Evolutionary conservation across 352 stramenopile species (phyloP), one percentile per base, ranked within the genome.

Genomic region (Elongisporangium anandrum): DNA sequence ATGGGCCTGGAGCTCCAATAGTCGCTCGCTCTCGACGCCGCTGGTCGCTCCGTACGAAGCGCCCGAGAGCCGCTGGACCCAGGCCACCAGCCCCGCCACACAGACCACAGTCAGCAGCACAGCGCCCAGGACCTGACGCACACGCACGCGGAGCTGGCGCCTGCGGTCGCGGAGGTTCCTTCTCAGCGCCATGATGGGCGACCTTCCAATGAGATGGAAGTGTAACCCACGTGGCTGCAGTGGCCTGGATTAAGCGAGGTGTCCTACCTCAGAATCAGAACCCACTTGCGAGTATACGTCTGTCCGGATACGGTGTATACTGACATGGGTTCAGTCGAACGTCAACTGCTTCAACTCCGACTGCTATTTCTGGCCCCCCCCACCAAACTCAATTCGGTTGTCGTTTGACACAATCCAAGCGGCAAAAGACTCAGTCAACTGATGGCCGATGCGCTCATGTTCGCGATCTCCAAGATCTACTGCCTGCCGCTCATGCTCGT

Each of bases 401-500:
- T 29, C 24, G 24, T 29, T 29, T 7, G 24, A 3, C 24, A 29
- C n/a, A n/a, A 7, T 29, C 24, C 24, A 29, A 29, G 24, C 3
- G 3, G 7, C 24, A 29, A 29, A 7, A 3, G 3, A 29, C 3
- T 29, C 24, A 29, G 24, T 29, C 3, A 29, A 29, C 24, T n/a
- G n/a, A n/a, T n/a, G n/a, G n/a, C n/a, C n/a, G n/a, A n/a, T n/a
- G n/a, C n/a, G n/a, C n/a, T n/a, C 34, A 45, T 45, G 34, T 45
- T 45, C 34, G 2, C 5, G 34, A 15, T 45, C 9, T 45, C 34
- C 34, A 45, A 45, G 34, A 45, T 12, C 34, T 45, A 45, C 13
- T 45, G 34, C 52, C 47, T 76, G 22, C 75, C 75, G 12, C 20
- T 81, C 8, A 57, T 66, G 47, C 61, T 85, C 38, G 21, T 85